Conservation (phyloP, 2,329 filamentous ascomycete species). For the Microsporum audouinii region DNA sequence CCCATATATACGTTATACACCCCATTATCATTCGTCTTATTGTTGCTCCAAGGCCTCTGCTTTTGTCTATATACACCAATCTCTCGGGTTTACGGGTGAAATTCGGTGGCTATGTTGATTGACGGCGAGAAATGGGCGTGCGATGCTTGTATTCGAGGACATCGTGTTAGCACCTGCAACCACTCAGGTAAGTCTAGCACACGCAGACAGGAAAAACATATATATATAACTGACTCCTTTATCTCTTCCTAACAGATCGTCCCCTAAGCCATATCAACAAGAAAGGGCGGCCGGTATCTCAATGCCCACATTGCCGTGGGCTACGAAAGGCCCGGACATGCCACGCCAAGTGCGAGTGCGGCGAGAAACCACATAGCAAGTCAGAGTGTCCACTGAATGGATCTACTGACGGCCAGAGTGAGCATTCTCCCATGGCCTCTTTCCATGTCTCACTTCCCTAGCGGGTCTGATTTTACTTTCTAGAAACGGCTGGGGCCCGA, state of each 20-base stretch:
- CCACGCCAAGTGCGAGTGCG: conserved; percentile 94
- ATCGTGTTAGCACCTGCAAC: conserved; percentile 97
- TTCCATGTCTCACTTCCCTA: conserved; percentile 14
- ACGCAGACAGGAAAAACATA: conserved; percentile 3
- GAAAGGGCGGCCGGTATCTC: conserved; percentile 92
- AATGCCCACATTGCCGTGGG: conserved; percentile 92
- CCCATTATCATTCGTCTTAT: background rate
- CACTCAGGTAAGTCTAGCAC: conserved; percentile 63
- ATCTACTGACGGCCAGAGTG: conserved; percentile 11
- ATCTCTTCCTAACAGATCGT: conserved; percentile 51
- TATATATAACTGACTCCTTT: background rate
- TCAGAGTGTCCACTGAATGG: conserved; percentile 21
- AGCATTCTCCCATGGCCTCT: background rate
- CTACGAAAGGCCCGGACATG: conserved; percentile 93
- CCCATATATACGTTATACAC: background rate
- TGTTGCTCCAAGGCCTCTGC: background rate
- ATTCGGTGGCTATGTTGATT: conserved; percentile 15
- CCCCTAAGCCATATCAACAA: conserved; percentile 91
- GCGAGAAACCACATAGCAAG: conserved; percentile 56
- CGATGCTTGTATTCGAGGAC: conserved; percentile 92
- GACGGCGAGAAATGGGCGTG: conserved; percentile 19
- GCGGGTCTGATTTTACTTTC: background rate
- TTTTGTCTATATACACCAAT: background rate
- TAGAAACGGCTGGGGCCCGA: conserved; percentile 6
- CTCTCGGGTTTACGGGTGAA: background rate